These are phyloP conservation scores for Usnea hakonensis DNA, from an alignment of 495 filamentous ascomycete species.

Conservation along the genomic window DNA sequence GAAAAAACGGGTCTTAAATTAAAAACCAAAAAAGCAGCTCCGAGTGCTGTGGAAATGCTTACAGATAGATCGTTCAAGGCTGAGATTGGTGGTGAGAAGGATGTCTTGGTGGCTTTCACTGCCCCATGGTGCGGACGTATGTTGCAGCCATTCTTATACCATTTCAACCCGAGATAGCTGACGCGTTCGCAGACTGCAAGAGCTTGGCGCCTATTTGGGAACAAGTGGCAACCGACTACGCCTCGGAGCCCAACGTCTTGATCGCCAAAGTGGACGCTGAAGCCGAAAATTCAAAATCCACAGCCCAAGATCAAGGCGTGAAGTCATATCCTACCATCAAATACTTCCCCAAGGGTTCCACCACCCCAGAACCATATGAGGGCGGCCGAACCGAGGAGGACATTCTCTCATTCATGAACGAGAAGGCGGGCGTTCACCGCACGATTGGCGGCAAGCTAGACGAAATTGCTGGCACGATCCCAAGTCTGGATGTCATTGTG, in stretches of 20 bases:
- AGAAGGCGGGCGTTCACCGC: slow-evolving; percentile 83
- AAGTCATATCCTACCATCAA: slow-evolving; percentile 92
- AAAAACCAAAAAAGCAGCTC: slow-evolving; percentile 60
- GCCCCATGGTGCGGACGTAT: slow-evolving; percentile 95
- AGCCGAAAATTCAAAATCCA: slow-evolving; percentile 69
- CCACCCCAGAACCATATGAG: slow-evolving; percentile 61
- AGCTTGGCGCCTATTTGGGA: slow-evolving; percentile 87
- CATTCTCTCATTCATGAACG: slow-evolving; percentile 76
- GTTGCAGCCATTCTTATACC: slow-evolving; percentile 33
- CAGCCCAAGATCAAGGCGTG: slow-evolving; percentile 69
- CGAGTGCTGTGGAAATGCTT: slow-evolving; percentile 70
- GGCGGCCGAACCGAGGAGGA: slow-evolving; percentile 72
- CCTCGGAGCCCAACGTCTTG: slow-evolving; percentile 63
- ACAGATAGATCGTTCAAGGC: slow-evolving; percentile 72
- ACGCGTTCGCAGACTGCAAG: slow-evolving; percentile 73
- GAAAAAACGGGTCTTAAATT: slow-evolving; percentile 82
- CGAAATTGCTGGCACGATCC: slow-evolving; percentile 72
- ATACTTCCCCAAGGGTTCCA: slow-evolving; percentile 89
- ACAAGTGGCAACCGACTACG: slow-evolving; percentile 73
- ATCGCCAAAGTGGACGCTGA: slow-evolving; percentile 95
- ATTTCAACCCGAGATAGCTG: slow-evolving; percentile 21
- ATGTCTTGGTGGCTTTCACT: slow-evolving; percentile 93
- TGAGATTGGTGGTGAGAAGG: slow-evolving; percentile 72
- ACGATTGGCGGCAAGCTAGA: slow-evolving; percentile 73
- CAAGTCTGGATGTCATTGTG: slow-evolving; percentile 65